Base-by-base conservation (phyloP, 2,329 filamentous ascomycete genomes). In the Neofusicoccum cordaticola region DNA sequence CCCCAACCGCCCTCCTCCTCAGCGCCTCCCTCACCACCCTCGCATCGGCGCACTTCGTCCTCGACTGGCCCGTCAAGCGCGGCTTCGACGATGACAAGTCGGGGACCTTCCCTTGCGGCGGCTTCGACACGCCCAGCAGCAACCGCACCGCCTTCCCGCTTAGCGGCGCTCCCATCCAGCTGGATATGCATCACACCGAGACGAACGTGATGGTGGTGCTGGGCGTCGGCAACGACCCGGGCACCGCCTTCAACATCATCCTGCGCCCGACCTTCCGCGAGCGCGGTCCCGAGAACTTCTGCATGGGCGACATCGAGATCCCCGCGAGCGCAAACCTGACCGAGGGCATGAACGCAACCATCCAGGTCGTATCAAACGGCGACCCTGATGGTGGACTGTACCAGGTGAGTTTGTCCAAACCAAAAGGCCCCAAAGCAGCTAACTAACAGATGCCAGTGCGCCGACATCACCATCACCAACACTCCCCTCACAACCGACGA, bases 301-400 rank as follows among this genome's bases (percentile, higher is more conserved):
- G 90, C 77, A 70, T 92, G 12, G 84, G 86, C 8, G 76, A 82
- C 67, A 78, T 93, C 13, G 73, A 77, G 35, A 75, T 90, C 3
- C 86, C 87, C 5, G 17, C 27, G 7, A 79, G 78, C 5, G 68
- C 86, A 27, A 80, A 81, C 56, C 76, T 88, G 42, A 74, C 73
- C 27, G 86, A 90, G 42, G 90, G 90, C 47, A 82, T 84, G 68
- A 81, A 85, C 53, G 90, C 84, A 13, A 89, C 86, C 37, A 79
- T 93, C 63, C 90, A 92, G 78, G 86, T 93, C 60, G 83, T 92
- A 41, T 88, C 86, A 3, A 80, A 86, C 52, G 87, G 86, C 34
- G 80, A 84, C 22, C 80, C 79, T 3, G 84, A 81, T 19, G 83
- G 81, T 44, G 87, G 89, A 15, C 78, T 93, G 37, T 93, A 92